Conservation (phyloP, 164 flowering plant genomes). For the Cinnamomum chago region DNA sequence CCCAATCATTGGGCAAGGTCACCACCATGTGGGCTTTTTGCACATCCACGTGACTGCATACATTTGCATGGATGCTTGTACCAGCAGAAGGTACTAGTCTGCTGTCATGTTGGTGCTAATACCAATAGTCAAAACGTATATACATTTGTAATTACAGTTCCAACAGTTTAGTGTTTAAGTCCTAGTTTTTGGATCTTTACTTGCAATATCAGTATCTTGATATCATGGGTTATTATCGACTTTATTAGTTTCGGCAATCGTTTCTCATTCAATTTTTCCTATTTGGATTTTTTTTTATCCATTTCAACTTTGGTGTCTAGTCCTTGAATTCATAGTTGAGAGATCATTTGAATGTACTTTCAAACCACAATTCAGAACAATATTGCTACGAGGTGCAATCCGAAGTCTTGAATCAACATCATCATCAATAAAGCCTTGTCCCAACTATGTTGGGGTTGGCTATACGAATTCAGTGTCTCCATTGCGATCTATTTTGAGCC, state of each 20-base stretch:
- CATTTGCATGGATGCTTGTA: background rate
- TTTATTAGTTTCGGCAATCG: background rate
- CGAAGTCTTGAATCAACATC: background rate
- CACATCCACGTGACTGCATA: background rate
- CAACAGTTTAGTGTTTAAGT: background rate
- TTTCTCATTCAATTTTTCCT: background rate
- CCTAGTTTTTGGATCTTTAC: background rate
- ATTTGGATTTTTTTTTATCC: background rate
- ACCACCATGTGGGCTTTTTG: background rate
- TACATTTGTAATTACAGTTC: background rate
- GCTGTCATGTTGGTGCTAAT: background rate
- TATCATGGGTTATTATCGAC: background rate
- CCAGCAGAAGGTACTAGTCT: background rate
- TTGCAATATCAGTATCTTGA: background rate
- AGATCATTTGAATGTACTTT: background rate
- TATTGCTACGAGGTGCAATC: background rate
- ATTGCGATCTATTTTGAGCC: no score
- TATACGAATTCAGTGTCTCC: no score
- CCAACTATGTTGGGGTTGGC: no score
- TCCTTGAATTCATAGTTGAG: background rate
- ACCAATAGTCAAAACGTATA: background rate
- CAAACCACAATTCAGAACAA: background rate
- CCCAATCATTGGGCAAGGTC: no score
- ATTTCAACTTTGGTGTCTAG: background rate
- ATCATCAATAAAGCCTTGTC: no score